Percentiles rank a stretch among this genome's conserved stretches.
Evolutionary conservation across 345 rosid genomes (phyloP).

Genomic region (Excoecaria agallocha): DNA sequence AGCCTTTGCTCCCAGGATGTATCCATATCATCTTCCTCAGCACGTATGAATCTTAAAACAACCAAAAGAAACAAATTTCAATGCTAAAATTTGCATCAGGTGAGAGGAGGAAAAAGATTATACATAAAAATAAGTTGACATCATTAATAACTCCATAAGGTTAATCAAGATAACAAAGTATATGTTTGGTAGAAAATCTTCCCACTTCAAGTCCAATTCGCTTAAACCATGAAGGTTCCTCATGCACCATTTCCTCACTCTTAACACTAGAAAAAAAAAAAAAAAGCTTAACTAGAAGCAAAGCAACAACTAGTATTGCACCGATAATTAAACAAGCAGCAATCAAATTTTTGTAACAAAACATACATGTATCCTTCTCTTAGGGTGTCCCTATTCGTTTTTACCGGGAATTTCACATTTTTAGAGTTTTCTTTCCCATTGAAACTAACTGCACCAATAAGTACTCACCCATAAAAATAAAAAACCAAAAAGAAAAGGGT

Average conservation of each 20-base stretch:
- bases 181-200: not conserved
- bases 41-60: slow-evolving; percentile 71
- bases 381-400: slow-evolving; percentile 74
- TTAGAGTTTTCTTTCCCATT: slow-evolving; percentile 61
- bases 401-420: slow-evolving; percentile 50
- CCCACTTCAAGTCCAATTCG: not conserved
- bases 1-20: slow-evolving; percentile 95
- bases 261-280: not conserved
- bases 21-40: slow-evolving; percentile 87
- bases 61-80: slow-evolving; percentile 2
- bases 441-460: slow-evolving; percentile 49
- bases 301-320: not conserved
- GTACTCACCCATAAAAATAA: not conserved
- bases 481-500: too few relatives aligned
- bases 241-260: not conserved
- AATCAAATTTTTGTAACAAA: not conserved
- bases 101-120: not conserved
- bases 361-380: slow-evolving; percentile 87
- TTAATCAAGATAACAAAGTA: not conserved
- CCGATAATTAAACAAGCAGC: not conserved
- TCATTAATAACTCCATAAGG: not conserved
- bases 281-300: not conserved
- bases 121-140: slow-evolving; percentile 2
- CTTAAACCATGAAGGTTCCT: not conserved
- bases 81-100: not conserved